Base-by-base conservation (phyloP, 2,329 filamentous ascomycete species). In the Xylaria digitata region DNA sequence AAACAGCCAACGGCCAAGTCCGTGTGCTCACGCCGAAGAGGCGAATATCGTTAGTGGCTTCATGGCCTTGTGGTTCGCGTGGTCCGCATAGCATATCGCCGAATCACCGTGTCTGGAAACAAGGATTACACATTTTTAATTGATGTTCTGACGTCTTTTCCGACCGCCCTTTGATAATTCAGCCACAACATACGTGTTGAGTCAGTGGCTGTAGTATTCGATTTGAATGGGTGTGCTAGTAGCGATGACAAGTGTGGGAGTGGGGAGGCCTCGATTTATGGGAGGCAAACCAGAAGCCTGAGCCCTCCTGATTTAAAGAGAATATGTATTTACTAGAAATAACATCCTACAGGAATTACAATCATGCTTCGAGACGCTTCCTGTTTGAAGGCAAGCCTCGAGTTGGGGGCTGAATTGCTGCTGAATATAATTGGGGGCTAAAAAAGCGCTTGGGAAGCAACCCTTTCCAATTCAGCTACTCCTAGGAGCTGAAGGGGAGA, bases 361-460 rank as follows among this genome's bases (percentile, higher is more conserved):
- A 46, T 3, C 5, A 3, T 7, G n/a, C 17, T 19, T 57, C 34
- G 17, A 26, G 32, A 17, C 21, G 19, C 21, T 49, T 32, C 13
- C n/a, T 23, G 11, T 37, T 46, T 40, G 5, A 37, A 53, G 19
- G 45, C 11, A 45, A 17, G 5, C 30, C 15, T 34, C 15, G 21
- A 17, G 17, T 63, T 67, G 60, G 65, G 65, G 65, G 60, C 65
- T 13, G 34, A 58, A 52, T 40, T n/a, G 21, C 9, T 34, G 21
- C 19, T 50, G 48, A n/a, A 46, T 50, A 13, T 9, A 23, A 9
- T 63, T 63, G 65, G 65, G 61, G 61, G 55, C 56, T 23, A 32
- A 59, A 63, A 48, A 42, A 6, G 34, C 34, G 26, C 7, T 26
- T 21, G 32, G 37, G 32, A 45, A 40, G 37, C 21, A 30, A 34